Evolutionary conservation across 2,329 filamentous ascomycete genomes (phyloP).

Genomic region (Xylaria sp.): DNA sequence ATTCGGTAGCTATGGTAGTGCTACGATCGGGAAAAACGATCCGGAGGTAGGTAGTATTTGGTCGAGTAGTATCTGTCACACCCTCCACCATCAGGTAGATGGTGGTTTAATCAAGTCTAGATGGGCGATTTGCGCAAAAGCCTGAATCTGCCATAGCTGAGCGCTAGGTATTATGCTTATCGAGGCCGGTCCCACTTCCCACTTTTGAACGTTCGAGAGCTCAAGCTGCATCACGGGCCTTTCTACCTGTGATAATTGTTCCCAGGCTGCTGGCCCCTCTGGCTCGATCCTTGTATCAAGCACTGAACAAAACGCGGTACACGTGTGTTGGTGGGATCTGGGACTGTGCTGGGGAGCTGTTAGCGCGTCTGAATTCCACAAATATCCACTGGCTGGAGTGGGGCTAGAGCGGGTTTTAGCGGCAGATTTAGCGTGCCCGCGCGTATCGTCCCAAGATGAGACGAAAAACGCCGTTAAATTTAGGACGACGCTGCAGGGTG

Average conservation of each 20-base stretch:
- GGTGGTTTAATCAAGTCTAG: neutral
- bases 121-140: slow-evolving; percentile 1
- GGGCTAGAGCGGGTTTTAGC: neutral
- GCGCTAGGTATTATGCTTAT: neutral
- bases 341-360: neutral
- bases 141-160: neutral
- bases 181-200: neutral
- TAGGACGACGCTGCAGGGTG: neutral
- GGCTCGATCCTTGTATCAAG: slow-evolving; percentile 12
- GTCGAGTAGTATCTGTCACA: neutral
- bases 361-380: neutral
- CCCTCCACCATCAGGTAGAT: neutral
- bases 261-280: neutral
- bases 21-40: neutral
- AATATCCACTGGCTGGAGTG: neutral
- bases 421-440: slow-evolving; percentile 11
- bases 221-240: neutral
- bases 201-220: slow-evolving; percentile 3
- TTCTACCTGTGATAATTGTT: slow-evolving; percentile 7
- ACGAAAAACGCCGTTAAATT: slow-evolving; percentile 11
- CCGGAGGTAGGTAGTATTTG: neutral
- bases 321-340: slow-evolving; percentile 11
- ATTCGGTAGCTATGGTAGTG: too few species aligned
- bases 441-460: slow-evolving; percentile 7
- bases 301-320: slow-evolving; percentile 11